These are phyloP conservation scores for Hippophae tibetana DNA, from an alignment of 306 rosid species.

Conservation along the genomic window DNA sequence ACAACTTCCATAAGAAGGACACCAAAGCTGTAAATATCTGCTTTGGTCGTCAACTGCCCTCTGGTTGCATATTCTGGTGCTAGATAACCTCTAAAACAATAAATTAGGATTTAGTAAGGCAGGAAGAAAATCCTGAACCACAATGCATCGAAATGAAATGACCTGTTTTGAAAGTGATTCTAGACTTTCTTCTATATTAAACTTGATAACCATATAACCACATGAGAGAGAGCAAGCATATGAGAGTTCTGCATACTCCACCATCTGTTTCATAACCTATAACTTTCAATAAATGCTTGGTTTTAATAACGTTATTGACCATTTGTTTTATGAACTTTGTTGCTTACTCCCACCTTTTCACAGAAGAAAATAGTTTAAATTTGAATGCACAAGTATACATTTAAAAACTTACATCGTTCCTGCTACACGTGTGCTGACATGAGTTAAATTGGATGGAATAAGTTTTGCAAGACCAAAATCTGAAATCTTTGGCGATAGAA, in stretches of 20 bases:
- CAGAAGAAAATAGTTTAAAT: too few relatives aligned
- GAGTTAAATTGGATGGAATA: constrained; percentile 24
- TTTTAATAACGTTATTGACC: not conserved
- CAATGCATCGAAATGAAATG: too few relatives aligned
- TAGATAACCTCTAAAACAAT: constrained; percentile 23
- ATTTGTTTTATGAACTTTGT: not conserved
- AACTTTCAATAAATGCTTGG: too few relatives aligned
- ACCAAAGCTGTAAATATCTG: constrained; percentile 18
- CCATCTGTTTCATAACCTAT: too few relatives aligned
- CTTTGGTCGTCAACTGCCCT: constrained; percentile 17
- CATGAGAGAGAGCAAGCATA: too few relatives aligned
- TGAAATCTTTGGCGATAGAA: constrained; percentile 21
- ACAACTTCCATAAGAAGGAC: constrained; percentile 16
- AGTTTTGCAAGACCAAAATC: constrained; percentile 38
- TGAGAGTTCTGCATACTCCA: too few relatives aligned
- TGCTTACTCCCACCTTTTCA: too few relatives aligned
- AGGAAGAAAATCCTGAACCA: too few relatives aligned
- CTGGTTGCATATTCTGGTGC: constrained; percentile 24
- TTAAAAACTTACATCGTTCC: constrained; percentile 25
- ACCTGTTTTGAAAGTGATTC: too few relatives aligned
- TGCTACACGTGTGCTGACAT: constrained; percentile 28
- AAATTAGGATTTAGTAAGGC: not conserved
- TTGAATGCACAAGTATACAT: not conserved
- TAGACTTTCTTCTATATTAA: too few relatives aligned
- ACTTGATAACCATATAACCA: too few relatives aligned